Evolutionary conservation across 192 early-diverging fungal species (phyloP), one percentile per base, ranked within the genome.

Genomic region (Coemansia sp.): DNA sequence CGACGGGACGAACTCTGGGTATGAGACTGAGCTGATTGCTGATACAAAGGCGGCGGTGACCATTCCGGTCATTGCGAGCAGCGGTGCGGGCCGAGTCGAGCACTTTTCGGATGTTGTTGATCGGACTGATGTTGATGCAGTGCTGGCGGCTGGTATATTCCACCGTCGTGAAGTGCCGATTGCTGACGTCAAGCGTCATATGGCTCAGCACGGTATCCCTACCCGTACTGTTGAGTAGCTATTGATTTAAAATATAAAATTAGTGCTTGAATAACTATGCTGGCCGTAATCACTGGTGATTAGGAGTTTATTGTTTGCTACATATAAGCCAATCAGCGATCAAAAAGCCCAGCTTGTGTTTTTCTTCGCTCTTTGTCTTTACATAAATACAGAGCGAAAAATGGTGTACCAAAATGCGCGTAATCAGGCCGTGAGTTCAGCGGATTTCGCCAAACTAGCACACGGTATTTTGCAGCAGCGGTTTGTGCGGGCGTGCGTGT

Each of bases 41-140:
- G 86, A 89, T 53, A 91, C 94, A 27, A 96, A 92, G 70, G 61
- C 82, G 1, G 87, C 87, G 0, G 91, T 98, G 12, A 60, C 68
- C 3, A 99, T 99, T 58, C 97, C 97, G 1, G 96, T 99, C n/a
- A 95, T 99, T 84, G 97, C 97, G 0, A 93, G 91, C 38, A 92
- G 90, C 65, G 97, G 97, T 22, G 97, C 97, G 6, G 97, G 97
- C 14, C 74, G 73, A 21, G 84, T 85, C 1, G 85, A 90, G 21
- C 96, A 99, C 73, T 99, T 99, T 79, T 75, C 81, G 2, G 87
- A 96, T 58, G 92, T 93, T 32, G 93, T 98, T 71, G 67, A 83
- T n/a, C 78, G 86, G 56, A 93, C 93, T 0, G 84, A 83, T n/a
- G 94, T 92, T 8, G 96, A 99, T 35, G 96, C 97, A 17, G 96